Evolutionary conservation across 2,329 filamentous ascomycete genomes (phyloP).

Genomic region (Phyllosticta ampelicida): DNA sequence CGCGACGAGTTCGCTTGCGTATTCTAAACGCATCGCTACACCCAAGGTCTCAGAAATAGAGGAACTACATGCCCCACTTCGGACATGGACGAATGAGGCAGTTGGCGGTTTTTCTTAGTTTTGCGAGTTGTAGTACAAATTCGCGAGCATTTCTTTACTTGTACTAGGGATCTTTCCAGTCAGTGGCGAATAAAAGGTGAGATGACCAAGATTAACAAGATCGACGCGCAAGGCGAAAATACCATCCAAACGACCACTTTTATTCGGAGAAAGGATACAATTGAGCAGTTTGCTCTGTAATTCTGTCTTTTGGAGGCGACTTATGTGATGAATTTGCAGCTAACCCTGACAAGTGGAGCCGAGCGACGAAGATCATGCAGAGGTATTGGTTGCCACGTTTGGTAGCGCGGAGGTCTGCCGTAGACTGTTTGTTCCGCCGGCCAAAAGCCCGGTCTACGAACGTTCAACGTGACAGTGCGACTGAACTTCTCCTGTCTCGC

Average conservation of each 20-base stretch:
- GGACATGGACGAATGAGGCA: neutral
- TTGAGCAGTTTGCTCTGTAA: neutral
- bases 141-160: neutral
- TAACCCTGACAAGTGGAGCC: neutral
- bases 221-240: too few species aligned
- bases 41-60: neutral
- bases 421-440: neutral
- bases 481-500: neutral
- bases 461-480: neutral
- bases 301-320: neutral
- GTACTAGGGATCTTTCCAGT: too few species aligned
- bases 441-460: neutral
- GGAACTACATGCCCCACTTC: neutral
- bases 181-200: too few species aligned
- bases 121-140: neutral
- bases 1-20: neutral
- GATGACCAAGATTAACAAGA: too few species aligned
- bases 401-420: neutral
- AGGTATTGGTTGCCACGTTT: neutral
- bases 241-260: neutral
- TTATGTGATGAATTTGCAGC: neutral
- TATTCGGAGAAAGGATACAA: neutral
- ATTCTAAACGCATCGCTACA: neutral
- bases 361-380: neutral
- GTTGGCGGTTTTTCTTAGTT: neutral